Evolutionary conservation across 176 grass and related monocot genomes (phyloP).

Genomic region (Pharus latifolius): DNA sequence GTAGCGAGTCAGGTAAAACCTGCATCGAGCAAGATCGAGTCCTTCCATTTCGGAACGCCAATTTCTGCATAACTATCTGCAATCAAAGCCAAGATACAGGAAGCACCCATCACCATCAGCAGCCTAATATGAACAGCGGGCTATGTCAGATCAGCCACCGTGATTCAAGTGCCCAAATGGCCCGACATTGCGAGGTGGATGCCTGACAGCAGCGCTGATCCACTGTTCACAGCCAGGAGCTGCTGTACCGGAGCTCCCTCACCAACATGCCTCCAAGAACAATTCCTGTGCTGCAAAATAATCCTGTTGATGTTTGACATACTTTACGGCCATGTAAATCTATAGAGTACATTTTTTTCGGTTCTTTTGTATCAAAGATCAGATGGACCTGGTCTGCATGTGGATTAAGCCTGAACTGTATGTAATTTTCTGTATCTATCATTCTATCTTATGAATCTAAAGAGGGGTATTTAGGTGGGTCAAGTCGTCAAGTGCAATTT

Average conservation of each 20-base stretch:
- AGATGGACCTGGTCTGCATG: background rate
- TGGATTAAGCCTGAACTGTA: background rate
- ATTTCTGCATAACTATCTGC: background rate
- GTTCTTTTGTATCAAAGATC: background rate
- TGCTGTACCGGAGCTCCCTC: background rate
- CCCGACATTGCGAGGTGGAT: background rate
- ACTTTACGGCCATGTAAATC: background rate
- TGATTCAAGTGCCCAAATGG: background rate
- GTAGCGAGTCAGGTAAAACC: too few relatives aligned
- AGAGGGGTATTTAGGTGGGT: background rate
- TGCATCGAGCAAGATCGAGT: constrained; percentile 1
- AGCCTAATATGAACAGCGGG: background rate
- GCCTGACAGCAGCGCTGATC: background rate
- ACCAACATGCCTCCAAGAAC: background rate
- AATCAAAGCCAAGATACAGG: background rate
- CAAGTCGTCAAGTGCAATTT: background rate
- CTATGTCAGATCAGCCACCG: background rate
- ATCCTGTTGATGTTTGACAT: background rate
- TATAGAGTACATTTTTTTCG: background rate
- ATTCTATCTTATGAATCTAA: background rate
- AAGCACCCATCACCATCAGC: background rate
- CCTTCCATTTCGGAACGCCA: background rate
- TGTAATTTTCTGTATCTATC: background rate
- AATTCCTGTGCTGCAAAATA: background rate
- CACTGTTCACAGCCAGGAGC: background rate